Conservation (phyloP, 2,329 filamentous ascomycete species). For the Curvularia spicifera region DNA sequence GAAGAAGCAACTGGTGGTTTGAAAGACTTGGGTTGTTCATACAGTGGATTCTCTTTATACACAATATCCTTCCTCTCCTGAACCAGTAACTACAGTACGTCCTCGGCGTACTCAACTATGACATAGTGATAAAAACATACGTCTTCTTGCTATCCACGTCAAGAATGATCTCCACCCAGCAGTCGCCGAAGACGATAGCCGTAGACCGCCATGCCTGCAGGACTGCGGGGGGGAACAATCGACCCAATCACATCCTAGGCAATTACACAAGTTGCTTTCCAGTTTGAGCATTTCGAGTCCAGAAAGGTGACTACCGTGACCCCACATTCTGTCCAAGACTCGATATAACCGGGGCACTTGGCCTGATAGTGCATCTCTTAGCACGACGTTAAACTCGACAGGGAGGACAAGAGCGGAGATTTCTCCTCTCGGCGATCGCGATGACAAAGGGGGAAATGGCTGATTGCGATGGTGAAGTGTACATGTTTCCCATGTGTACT, state of each 20-base stretch:
- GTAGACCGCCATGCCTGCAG: background rate
- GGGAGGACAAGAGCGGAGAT: background rate
- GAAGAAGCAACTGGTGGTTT: conserved; percentile 3
- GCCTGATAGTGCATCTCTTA: background rate
- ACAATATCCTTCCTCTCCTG: background rate
- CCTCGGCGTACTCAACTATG: background rate
- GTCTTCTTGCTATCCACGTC: background rate
- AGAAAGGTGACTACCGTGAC: background rate
- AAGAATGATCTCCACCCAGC: conserved; percentile 7
- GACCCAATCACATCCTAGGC: conserved; percentile 1
- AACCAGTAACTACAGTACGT: background rate
- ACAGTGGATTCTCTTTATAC: conserved; percentile 6
- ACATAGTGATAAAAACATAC: background rate
- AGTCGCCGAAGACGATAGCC: background rate
- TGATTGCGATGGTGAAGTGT: background rate
- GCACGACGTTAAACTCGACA: too few relatives aligned
- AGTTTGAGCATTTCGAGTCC: background rate
- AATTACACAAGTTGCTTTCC: background rate
- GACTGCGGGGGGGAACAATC: background rate
- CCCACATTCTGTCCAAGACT: background rate
- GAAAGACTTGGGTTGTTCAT: background rate
- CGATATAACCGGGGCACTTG: background rate
- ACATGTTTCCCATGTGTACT: background rate
- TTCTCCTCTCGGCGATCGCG: background rate
- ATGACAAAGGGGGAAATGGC: background rate